A percentile compares a stretch with the other conserved stretches of the same genome.
Evolutionary conservation across 2,329 filamentous ascomycete genomes (phyloP).

Genomic region (Ophiocordyceps camponoti-leonardi): DNA sequence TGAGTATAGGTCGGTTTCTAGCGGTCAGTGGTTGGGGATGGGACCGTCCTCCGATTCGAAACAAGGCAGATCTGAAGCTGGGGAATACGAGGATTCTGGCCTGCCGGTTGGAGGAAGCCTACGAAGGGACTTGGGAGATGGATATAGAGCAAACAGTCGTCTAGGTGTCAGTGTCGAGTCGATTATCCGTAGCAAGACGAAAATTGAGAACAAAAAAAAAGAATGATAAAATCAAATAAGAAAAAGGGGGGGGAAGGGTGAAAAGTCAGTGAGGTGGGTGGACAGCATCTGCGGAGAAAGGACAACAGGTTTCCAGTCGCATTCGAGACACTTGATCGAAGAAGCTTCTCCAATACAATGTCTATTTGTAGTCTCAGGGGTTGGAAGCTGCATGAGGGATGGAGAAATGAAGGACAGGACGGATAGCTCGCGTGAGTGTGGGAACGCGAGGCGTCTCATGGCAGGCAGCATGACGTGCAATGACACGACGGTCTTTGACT

Average conservation of each 20-base stretch:
- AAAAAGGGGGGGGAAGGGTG: not conserved
- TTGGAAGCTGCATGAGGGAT: not conserved
- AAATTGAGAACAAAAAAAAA: not conserved
- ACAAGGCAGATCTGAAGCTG: not conserved
- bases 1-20: not conserved
- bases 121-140: too few relatives aligned
- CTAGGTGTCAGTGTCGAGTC: not conserved
- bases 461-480: not conserved
- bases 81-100: not conserved
- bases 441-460: not conserved
- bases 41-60: not conserved
- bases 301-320: conserved; percentile 1
- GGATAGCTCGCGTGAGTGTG: not conserved
- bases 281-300: not conserved
- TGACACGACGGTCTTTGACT: not conserved
- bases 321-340: not conserved
- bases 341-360: not conserved
- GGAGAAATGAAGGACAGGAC: not conserved
- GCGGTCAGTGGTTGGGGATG: conserved; percentile 1
- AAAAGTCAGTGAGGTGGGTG: not conserved
- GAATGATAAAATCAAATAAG: not conserved
- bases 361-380: not conserved
- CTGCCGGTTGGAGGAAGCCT: too few relatives aligned
- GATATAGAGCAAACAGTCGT: not conserved
- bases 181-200: not conserved